phyloP scores from a whole-genome alignment of 192 early-diverging fungal genomes.

The Rhizophagus prolifer region DNA sequence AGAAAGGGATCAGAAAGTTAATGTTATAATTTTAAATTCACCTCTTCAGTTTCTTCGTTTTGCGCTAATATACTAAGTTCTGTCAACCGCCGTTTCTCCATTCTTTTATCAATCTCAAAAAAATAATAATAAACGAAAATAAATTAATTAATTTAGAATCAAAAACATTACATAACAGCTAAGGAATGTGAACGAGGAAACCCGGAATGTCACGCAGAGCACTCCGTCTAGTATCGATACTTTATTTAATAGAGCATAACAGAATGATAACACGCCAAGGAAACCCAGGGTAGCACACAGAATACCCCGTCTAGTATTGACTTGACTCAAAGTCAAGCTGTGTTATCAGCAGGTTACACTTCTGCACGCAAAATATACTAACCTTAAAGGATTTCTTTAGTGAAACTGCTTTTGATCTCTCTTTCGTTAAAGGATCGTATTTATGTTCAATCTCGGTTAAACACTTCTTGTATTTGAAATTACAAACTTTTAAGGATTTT shows the following conservation, averaged over 20 bases:
- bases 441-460: too few relatives aligned
- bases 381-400: too few relatives aligned
- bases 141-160: not conserved
- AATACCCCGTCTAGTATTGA: slow-evolving; percentile 28
- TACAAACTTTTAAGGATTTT: too few relatives aligned
- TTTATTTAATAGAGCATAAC: slow-evolving; percentile 22
- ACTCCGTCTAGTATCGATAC: slow-evolving; percentile 26
- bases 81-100: not conserved
- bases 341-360: too few relatives aligned
- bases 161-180: slow-evolving; percentile 1
- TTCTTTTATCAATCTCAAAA: slow-evolving; percentile 13
- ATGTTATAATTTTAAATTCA: not conserved
- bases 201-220: slow-evolving; percentile 7
- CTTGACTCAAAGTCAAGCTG: too few relatives aligned
- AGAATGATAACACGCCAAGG: slow-evolving; percentile 31
- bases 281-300: slow-evolving; percentile 22
- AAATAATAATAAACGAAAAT: not conserved
- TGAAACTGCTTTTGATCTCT: too few relatives aligned
- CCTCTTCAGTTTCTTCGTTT: not conserved
- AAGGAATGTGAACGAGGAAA: slow-evolving; percentile 22
- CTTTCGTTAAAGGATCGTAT: too few relatives aligned
- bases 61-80: not conserved
- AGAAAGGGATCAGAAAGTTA: not conserved
- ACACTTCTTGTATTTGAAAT: too few relatives aligned
- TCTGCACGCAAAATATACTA: too few relatives aligned